Percentiles rank a stretch among this genome's conserved stretches.
Conservation (phyloP, 148 eudicot species). For the Cornus kousa region DNA sequence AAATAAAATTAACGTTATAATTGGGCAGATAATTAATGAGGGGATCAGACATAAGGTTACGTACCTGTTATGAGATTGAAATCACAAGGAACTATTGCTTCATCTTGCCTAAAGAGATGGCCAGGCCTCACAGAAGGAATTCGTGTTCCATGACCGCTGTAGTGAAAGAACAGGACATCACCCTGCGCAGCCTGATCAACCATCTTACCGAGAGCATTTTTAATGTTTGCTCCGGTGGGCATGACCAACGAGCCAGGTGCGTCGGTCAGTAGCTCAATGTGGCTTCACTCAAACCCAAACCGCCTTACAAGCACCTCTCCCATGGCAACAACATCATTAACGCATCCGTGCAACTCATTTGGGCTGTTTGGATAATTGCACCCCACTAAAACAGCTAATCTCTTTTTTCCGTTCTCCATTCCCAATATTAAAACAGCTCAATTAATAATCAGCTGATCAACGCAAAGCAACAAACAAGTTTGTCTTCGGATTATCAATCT, state of each 20-base stretch:
- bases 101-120: conserved; percentile 42
- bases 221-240: conserved; percentile 68
- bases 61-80: conserved; percentile 67
- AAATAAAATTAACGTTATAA: too few species aligned
- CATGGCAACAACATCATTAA: conserved; percentile 51
- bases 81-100: conserved; percentile 67
- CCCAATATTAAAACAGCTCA: too few species aligned
- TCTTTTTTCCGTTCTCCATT: conserved; percentile 26
- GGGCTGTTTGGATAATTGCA: conserved; percentile 55
- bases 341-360: conserved; percentile 47
- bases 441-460: too few species aligned
- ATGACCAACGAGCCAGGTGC: conserved; percentile 23
- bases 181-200: conserved; percentile 45
- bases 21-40: too few species aligned
- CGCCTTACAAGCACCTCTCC: conserved; percentile 25
- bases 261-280: conserved; percentile 48
- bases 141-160: conserved; percentile 66
- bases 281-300: conserved; percentile 37
- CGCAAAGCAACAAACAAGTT: too few species aligned
- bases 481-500: too few species aligned
- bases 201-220: conserved; percentile 43
- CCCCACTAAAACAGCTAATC: conserved; percentile 52
- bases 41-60: too few species aligned
- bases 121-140: conserved; percentile 30
- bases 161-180: conserved; percentile 58